These are phyloP conservation scores for Lagenidium giganteum DNA, from an alignment of 352 stramenopile species.

Conservation along the genomic window DNA sequence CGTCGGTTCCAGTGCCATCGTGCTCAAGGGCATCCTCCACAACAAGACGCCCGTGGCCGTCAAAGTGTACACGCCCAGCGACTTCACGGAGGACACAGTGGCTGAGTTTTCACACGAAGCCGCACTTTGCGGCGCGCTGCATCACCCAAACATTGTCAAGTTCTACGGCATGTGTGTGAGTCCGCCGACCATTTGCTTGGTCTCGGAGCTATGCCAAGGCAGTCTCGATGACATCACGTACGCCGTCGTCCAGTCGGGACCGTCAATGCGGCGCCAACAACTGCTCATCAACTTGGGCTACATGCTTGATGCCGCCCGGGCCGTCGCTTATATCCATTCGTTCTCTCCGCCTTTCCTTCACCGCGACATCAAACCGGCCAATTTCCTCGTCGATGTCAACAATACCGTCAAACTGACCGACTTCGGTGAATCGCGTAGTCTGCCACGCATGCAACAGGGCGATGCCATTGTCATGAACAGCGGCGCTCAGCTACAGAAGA, in stretches of 20 bases:
- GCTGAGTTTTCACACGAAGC: slow-evolving; percentile 16
- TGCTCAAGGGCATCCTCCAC: slow-evolving; percentile 14
- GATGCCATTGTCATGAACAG: no score
- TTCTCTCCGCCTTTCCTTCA: slow-evolving; percentile 17
- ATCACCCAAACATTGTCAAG: slow-evolving; percentile 20
- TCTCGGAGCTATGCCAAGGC: slow-evolving; percentile 14
- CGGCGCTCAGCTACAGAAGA: slow-evolving; percentile 5
- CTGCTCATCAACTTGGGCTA: slow-evolving; percentile 11
- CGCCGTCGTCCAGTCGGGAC: no score
- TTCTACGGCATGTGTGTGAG: slow-evolving; percentile 18
- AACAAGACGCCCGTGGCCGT: slow-evolving; percentile 11
- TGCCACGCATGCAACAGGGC: slow-evolving; percentile 10
- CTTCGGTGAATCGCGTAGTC: slow-evolving; percentile 29
- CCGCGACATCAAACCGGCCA: slow-evolving; percentile 22
- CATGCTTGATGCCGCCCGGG: slow-evolving; percentile 17
- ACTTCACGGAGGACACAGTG: slow-evolving; percentile 15
- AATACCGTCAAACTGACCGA: slow-evolving; percentile 25
- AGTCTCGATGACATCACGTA: slow-evolving; percentile 11
- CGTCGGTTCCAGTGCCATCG: slow-evolving; percentile 14
- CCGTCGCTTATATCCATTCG: slow-evolving; percentile 19
- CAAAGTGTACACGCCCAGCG: slow-evolving; percentile 23
- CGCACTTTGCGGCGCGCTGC: slow-evolving; percentile 6
- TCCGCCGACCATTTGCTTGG: slow-evolving; percentile 18
- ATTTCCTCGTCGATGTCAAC: slow-evolving; percentile 18
- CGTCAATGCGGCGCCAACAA: no score